These are phyloP conservation scores for Penicillium alfredii DNA, from an alignment of 495 filamentous ascomycete species.

Conservation along the genomic window DNA sequence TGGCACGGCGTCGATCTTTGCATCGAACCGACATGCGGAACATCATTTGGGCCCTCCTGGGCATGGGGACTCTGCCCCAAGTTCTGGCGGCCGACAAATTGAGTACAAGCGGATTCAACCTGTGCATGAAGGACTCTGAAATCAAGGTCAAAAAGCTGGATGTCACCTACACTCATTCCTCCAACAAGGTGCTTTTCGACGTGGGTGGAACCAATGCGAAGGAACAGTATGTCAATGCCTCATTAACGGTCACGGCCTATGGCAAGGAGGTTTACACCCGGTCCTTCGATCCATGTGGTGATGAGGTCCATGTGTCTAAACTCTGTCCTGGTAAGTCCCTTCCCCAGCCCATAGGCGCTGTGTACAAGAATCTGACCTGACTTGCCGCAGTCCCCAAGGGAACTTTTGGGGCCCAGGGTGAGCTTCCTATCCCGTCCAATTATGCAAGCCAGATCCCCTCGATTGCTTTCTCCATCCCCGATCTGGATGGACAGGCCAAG, in stretches of 20 bases:
- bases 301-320: constrained; percentile 55
- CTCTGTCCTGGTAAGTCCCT: constrained; percentile 72
- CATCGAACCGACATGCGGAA: constrained; percentile 24
- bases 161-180: constrained; percentile 69
- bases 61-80: constrained; percentile 36
- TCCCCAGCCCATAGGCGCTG: neutral
- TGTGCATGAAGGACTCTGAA: constrained; percentile 58
- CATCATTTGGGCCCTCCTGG: constrained; percentile 24
- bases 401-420: constrained; percentile 64
- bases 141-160: constrained; percentile 71
- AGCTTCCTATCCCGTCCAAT: constrained; percentile 58
- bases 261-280: constrained; percentile 76
- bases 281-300: constrained; percentile 74
- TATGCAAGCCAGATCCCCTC: constrained; percentile 73
- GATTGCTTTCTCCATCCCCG: constrained; percentile 87
- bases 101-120: constrained; percentile 71
- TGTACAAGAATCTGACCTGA: neutral
- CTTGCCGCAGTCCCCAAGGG: constrained; percentile 59
- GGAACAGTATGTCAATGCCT: constrained; percentile 74
- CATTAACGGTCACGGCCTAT: constrained; percentile 77
- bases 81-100: constrained; percentile 63
- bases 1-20: neutral
- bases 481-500: constrained; percentile 82
- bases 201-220: constrained; percentile 69
- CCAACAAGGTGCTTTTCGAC: constrained; percentile 72